Evolutionary conservation across 805 yeast genomes (phyloP).

Genomic region (Candida wancherniae): DNA sequence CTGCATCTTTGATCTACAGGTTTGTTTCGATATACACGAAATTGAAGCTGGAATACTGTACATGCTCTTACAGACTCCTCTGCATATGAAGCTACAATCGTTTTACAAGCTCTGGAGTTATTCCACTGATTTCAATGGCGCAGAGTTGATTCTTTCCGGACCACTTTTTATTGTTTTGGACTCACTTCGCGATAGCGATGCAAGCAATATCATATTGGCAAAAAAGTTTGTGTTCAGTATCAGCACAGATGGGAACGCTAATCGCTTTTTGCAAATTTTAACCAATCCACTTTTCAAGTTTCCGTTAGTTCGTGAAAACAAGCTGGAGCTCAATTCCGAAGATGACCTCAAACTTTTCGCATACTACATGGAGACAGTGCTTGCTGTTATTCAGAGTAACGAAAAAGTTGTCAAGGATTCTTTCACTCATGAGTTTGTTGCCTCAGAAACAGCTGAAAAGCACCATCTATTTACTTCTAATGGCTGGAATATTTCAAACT

Average conservation of each 20-base stretch:
- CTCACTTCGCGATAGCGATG: slow-evolving; percentile 15
- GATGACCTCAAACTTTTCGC: slow-evolving; percentile 63
- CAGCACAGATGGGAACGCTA: slow-evolving; percentile 49
- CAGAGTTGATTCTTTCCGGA: slow-evolving; percentile 46
- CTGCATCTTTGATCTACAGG: slow-evolving; percentile 56
- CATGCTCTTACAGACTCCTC: slow-evolving; percentile 40
- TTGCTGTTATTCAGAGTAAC: slow-evolving; percentile 48
- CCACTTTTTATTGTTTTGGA: slow-evolving; percentile 71
- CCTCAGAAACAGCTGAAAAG: slow-evolving; percentile 43
- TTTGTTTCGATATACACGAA: slow-evolving; percentile 46
- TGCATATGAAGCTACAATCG: slow-evolving; percentile 39
- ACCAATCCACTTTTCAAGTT: slow-evolving; percentile 49
- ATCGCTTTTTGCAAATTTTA: slow-evolving; percentile 55
- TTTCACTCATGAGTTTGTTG: slow-evolving; percentile 56
- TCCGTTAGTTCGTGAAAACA: slow-evolving; percentile 28
- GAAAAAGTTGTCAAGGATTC: slow-evolving; percentile 39
- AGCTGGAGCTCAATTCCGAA: slow-evolving; percentile 25
- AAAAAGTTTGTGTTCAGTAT: slow-evolving; percentile 46
- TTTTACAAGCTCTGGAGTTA: slow-evolving; percentile 74
- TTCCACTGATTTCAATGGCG: slow-evolving; percentile 47
- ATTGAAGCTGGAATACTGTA: slow-evolving; percentile 72
- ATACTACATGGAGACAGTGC: slow-evolving; percentile 54
- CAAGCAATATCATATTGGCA: slow-evolving; percentile 25
- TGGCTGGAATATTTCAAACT: slow-evolving; percentile 53
- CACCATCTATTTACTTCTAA: slow-evolving; percentile 38